Conservation (phyloP, 148 eudicot species). For the Cornus controversa region DNA sequence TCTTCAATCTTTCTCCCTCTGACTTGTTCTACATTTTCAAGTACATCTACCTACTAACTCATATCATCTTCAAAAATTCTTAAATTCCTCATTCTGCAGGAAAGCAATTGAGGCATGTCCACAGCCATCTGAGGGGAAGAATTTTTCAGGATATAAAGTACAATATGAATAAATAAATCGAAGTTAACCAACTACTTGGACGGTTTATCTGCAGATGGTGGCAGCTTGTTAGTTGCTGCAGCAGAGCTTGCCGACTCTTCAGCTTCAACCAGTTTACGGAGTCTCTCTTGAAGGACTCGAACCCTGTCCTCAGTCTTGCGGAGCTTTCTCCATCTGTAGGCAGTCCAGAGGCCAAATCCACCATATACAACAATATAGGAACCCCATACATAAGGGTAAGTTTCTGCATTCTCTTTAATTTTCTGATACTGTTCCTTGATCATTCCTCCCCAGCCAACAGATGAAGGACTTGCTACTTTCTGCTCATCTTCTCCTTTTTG, state of each 20-base stretch:
- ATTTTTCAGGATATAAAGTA: too few relatives aligned
- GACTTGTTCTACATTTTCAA: too few relatives aligned
- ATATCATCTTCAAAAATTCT: background rate
- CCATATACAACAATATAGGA: constrained; percentile 81
- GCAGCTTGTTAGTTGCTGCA: constrained; percentile 27
- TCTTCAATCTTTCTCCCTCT: too few relatives aligned
- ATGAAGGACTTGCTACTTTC: constrained; percentile 28
- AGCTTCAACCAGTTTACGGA: constrained; percentile 54
- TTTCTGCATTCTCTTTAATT: constrained; percentile 65
- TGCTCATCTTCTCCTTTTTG: constrained; percentile 31
- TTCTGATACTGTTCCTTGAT: constrained; percentile 48
- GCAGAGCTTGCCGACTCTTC: constrained; percentile 40
- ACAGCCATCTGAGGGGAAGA: too few relatives aligned
- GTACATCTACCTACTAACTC: background rate
- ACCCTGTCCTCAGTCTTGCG: constrained; percentile 75
- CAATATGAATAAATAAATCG: too few relatives aligned
- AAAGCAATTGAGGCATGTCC: too few relatives aligned
- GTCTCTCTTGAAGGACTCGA: constrained; percentile 66
- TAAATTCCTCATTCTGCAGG: too few relatives aligned
- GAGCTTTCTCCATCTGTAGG: constrained; percentile 79
- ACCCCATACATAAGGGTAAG: constrained; percentile 90
- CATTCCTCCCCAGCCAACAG: constrained; percentile 33
- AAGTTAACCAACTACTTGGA: constrained; percentile 19
- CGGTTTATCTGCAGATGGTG: constrained; percentile 33
- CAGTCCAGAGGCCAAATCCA: constrained; percentile 71